phyloP scores from a whole-genome alignment of 306 rosid species.

The Biancaea sappan region DNA sequence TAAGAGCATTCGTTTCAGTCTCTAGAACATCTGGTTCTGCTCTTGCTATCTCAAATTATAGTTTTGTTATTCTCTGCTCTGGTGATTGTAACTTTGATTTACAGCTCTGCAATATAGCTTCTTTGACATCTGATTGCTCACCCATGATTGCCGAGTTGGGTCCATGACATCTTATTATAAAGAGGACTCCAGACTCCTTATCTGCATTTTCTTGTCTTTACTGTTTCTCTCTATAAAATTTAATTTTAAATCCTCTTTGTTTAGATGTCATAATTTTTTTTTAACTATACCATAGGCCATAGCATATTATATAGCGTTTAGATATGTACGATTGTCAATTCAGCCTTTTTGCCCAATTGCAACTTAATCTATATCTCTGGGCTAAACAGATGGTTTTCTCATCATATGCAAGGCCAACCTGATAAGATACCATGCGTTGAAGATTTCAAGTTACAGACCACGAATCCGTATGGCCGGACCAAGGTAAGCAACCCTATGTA shows the following conservation, averaged over 20 bases:
- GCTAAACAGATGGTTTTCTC: conserved; percentile 63
- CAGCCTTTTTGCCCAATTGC: conserved; percentile 2
- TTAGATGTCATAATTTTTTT: not conserved
- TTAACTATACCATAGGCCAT: not conserved
- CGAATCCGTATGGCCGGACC: conserved; percentile 81
- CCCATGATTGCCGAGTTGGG: not conserved
- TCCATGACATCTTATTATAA: not conserved
- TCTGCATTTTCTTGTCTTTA: not conserved
- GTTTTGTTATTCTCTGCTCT: no score
- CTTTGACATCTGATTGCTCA: not conserved
- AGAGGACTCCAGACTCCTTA: not conserved
- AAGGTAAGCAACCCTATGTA: conserved; percentile 45
- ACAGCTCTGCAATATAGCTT: not conserved
- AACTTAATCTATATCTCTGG: conserved; percentile 22
- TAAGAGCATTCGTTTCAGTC: conserved; percentile 3
- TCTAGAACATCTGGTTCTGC: not conserved
- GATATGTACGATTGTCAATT: not conserved
- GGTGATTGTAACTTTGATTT: not conserved
- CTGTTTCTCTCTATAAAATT: not conserved
- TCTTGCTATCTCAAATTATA: conserved; percentile 2
- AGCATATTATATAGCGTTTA: no score
- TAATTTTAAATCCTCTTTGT: not conserved
- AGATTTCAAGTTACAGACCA: conserved; percentile 56
- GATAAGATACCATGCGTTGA: conserved; percentile 70
- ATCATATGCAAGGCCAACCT: conserved; percentile 79